Base-by-base conservation (phyloP, 345 rosid genomes). In the Heritiera littoralis region DNA sequence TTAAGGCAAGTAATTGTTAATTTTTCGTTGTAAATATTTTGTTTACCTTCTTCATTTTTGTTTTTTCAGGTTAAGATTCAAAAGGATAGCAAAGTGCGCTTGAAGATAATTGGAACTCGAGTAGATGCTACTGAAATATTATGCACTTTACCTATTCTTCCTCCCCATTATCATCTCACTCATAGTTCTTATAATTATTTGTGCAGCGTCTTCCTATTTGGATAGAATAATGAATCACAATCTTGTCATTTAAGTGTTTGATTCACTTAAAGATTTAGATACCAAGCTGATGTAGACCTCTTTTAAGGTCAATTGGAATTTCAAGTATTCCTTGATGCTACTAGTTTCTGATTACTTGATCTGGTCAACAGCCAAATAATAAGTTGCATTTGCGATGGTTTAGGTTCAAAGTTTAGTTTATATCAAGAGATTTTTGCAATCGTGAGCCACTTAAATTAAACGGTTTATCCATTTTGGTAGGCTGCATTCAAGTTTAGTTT, bases 71-170 rank as follows among this genome's bases (percentile, higher is more conserved):
- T 93, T 54, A 95, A 93, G 86, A 95, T 95, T 82, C 99, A 90
- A 70, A 93, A 92, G 80, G 98, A 92, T 66, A 90, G 98, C 74
- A 97, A 95, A 87, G 99, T 93, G 72, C 89, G 97, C 45, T 80
- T 93, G 72, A 95, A 95, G 94, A 92, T 93, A 77, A 92, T 95
- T 56, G 98, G 98, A 46, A 95, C 97, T 72, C 86, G 97, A 38
- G 98, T 95, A 20, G 99, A 93, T 87, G 95, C 95, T 49, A 90
- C 94, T 15, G 98, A 91, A 83, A 95, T 90, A 72, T 95, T 95
- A 90, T 0, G 90, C 70, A 60, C 54, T 52, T 66, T 35, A 81
- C 48, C 56, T 52, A 35, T 65, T 7, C 30, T 45, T 49, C 7
- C 9, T 66, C 43, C 56, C 38, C 20, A 52, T 40, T 32, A 61